phyloP scores from a whole-genome alignment of 108 stramenopile genomes.

The Hondaea fermentalgiana region DNA sequence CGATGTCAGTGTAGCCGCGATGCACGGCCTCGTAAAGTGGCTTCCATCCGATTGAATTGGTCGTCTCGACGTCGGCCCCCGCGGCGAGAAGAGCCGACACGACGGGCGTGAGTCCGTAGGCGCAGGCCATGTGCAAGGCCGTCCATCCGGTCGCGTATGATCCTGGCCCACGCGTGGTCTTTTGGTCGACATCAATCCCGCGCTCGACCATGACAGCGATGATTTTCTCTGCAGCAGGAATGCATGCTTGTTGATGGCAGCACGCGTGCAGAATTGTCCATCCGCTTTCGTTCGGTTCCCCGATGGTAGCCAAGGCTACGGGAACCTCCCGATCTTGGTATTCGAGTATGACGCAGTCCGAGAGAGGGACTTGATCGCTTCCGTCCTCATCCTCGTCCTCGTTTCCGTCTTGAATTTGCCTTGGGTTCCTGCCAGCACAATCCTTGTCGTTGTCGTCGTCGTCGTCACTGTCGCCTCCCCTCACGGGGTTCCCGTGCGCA shows the following conservation, averaged over 20 bases:
- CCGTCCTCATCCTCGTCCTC: not conserved
- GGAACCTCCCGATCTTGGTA: not conserved
- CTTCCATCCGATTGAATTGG: conserved; percentile 34
- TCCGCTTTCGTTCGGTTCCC: conserved; percentile 28
- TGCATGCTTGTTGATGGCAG: conserved; percentile 41
- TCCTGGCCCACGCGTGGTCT: conserved; percentile 40
- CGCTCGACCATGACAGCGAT: conserved; percentile 20
- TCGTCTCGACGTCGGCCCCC: conserved; percentile 33
- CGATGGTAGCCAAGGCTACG: not conserved
- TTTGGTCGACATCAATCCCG: conserved; percentile 27
- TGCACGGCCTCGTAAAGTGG: conserved; percentile 45
- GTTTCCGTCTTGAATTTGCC: too few species aligned
- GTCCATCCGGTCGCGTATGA: conserved; percentile 51
- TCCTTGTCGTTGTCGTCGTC: too few species aligned
- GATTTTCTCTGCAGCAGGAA: conserved; percentile 19
- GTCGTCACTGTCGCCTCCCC: not conserved
- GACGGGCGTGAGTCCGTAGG: conserved; percentile 41
- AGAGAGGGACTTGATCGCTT: not conserved
- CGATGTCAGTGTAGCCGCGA: conserved; percentile 38
- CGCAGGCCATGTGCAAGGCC: conserved; percentile 50
- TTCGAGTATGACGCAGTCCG: not conserved
- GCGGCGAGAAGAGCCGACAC: conserved; percentile 36
- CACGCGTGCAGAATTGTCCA: conserved; percentile 55
- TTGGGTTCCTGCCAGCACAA: too few species aligned
- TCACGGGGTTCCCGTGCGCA: not conserved